Base-by-base conservation (phyloP, 345 rosid genomes). In the Cochlearia excelsa region DNA sequence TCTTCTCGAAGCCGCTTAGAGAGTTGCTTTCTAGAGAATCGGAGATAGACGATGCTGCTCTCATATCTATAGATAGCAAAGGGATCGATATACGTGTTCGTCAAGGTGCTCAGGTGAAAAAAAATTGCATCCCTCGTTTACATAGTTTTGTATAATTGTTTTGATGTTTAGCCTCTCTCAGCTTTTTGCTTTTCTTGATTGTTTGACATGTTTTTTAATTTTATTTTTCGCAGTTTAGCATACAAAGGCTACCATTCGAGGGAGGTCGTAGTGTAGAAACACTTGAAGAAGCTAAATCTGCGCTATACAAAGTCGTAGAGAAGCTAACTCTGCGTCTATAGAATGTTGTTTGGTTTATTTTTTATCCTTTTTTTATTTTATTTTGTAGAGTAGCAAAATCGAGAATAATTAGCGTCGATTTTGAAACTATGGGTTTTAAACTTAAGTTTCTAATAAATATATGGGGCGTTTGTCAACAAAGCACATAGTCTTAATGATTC, bases 51-150 rank as follows among this genome's bases (percentile, higher is more conserved):
- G 99, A 89, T 66, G 99, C 87, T 52, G 99, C 99, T 57, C 71
- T 93, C 23, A 89, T 93, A 64, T 93, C 97, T 33, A 84, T 93
- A 64, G 99, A 93, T 73, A 89, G 99, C 79, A 93, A 85, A 78
- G 99, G 99, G 54, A 82, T 75, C 30, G 95, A 93, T 74, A 73
- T 89, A 35, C 78, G 99, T 10, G 88, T 93, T 42, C 97, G 96
- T 46, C 96, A 87, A 72, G 97, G 99, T 37, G 96, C 96, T 66
- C 96, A 92, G 93, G 98, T 92, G 81, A 49, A 33, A 9, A 9
- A 10, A 2, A n/a, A 42, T n/a, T 11, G 10, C 10, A 31, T 35
- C 10, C 23, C 23, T 16, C 23, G 23, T 16, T 16, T 16, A 16
- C 23, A 16, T 16, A 16, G 23, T 16, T 16, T 16, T 16, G 23